Percentiles rank a stretch among this genome's conserved stretches.
These are phyloP conservation scores for Aspergillus phoenicis DNA, from an alignment of 2,329 filamentous ascomycete genomes.

Conservation along the genomic window DNA sequence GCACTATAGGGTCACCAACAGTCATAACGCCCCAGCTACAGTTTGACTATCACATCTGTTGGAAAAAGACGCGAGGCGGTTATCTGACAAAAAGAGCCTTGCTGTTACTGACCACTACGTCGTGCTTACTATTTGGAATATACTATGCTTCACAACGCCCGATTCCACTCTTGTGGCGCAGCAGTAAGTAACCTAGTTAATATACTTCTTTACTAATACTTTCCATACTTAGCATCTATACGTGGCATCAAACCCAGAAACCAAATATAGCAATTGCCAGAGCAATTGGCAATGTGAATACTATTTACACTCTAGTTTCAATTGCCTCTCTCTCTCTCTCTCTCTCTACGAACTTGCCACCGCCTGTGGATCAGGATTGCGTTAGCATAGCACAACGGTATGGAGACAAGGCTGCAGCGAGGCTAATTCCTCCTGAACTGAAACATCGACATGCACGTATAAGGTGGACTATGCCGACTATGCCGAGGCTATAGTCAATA, in stretches of 20 bases:
- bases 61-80: background rate
- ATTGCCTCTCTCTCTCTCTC: background rate
- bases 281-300: background rate
- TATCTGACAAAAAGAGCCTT: background rate
- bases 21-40: background rate
- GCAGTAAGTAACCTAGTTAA: background rate
- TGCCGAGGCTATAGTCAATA: background rate
- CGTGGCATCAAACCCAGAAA: background rate
- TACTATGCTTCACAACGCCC: background rate
- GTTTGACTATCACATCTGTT: background rate
- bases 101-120: background rate
- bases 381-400: background rate
- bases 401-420: background rate
- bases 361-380: conserved; percentile 1
- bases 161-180: background rate
- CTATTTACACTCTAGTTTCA: background rate
- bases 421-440: background rate
- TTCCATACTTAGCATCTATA: background rate
- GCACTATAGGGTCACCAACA: background rate
- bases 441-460: background rate
- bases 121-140: too few species aligned
- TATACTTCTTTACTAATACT: too few species aligned
- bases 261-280: background rate
- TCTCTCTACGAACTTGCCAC: background rate
- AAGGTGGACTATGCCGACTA: background rate